Evolutionary conservation across 345 rosid genomes (phyloP), one percentile per base, ranked within the genome.

Genomic region (Linum tenue): DNA sequence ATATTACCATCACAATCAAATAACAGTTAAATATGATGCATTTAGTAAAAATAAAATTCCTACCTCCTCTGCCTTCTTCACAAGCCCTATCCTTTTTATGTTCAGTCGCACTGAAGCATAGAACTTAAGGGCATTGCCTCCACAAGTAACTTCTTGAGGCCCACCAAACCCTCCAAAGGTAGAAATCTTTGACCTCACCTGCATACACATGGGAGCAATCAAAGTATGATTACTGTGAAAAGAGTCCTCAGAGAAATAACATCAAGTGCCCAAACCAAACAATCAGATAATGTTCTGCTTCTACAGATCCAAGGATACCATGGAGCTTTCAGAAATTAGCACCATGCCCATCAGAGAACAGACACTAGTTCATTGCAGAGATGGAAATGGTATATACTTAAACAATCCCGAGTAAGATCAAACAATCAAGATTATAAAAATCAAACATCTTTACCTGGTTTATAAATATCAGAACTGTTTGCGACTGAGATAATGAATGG

Each of bases 111-210:
- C 85, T 11, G 98, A 95, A 77, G 99, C 96, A 78, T 95, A 91
- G 70, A 95, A 91, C 82, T 95, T 95, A 73, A 95, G 71, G 69
- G 99, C 99, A 83, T 95, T 95, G 63, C 99, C 97, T 39, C 99
- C 99, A 64, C 98, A 95, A 0, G 99, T 95, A 70, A 95, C 98
- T 83, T 95, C 99, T 43, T 83, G 68, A 37, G 98, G 98, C 37
- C 95, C 96, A 51, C 96, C 96, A 77, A 87, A 95, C 67, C 97
- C 94, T 63, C 86, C 95, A 75, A 86, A 95, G 14, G 99, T 95
- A 59, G 87, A 74, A 35, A 95, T 83, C 78, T 95, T 95, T 65
- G 99, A 71, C 72, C 99, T 84, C 64, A 91, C 95, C 97, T 95
- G 70, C 39, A 72, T 7, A 60, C n/a, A 62, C 11, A 71, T 51